Percentiles rank a stretch among this genome's conserved stretches.
Conservation (phyloP, 306 rosid species). For the Cicer arietinum region DNA sequence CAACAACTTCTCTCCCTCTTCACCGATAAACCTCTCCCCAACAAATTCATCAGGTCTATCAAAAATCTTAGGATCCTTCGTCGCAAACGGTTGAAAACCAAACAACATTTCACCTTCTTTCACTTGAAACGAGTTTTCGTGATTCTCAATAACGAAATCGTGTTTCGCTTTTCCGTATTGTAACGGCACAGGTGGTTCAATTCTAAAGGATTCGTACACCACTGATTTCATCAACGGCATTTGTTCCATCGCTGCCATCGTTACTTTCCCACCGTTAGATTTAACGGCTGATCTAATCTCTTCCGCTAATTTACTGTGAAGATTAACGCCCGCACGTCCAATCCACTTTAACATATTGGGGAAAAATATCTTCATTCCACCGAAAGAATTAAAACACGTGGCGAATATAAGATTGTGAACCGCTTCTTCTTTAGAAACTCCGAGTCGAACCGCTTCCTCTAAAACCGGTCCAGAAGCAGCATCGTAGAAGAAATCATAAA, state of each 20-base stretch:
- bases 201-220: slow-evolving; percentile 75
- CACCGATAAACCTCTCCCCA: slow-evolving; percentile 77
- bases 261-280: slow-evolving; percentile 66
- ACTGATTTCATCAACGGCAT: slow-evolving; percentile 90
- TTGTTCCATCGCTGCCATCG: slow-evolving; percentile 72
- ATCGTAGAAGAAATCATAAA: slow-evolving; percentile 75
- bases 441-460: slow-evolving; percentile 75
- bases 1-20: slow-evolving; percentile 76
- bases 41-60: slow-evolving; percentile 70
- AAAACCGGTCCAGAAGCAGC: slow-evolving; percentile 58
- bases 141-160: slow-evolving; percentile 76
- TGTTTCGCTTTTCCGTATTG: slow-evolving; percentile 83
- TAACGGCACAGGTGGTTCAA: slow-evolving; percentile 83
- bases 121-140: slow-evolving; percentile 69
- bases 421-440: slow-evolving; percentile 80
- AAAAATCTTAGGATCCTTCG: slow-evolving; percentile 78
- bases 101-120: slow-evolving; percentile 80
- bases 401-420: slow-evolving; percentile 84
- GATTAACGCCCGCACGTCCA: slow-evolving; percentile 65
- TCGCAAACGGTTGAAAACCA: slow-evolving; percentile 92
- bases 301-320: slow-evolving; percentile 64
- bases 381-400: slow-evolving; percentile 85
- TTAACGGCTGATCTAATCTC: slow-evolving; percentile 69
- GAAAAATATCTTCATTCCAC: slow-evolving; percentile 77
- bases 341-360: slow-evolving; percentile 69